Evolutionary conservation across 2,329 filamentous ascomycete genomes (phyloP), one percentile per base, ranked within the genome.

Genomic region (Xenoacremonium recifei): DNA sequence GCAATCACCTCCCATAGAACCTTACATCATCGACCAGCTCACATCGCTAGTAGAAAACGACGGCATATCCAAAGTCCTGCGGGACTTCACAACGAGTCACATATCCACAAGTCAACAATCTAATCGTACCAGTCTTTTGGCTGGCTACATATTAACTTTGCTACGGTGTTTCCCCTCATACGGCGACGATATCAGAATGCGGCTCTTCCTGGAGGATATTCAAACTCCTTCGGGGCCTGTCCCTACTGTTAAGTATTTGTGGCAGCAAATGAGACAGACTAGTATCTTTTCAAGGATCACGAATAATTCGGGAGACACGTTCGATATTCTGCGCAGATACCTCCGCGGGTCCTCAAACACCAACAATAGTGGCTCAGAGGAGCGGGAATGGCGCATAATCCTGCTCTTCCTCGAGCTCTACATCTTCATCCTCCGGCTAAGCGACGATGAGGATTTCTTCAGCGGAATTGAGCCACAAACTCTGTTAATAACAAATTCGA

Each of bases 401-500:
- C 72, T 97, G 0, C 76, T 99, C 1, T 97, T 99, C 59, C 75
- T 99, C 5, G 93, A 99, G 57, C 77, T 99, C 1, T 99, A 96
- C 61, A 89, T 87, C 3, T 97, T 97, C 61, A 82, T 96, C 3
- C 72, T 97, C 11, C 87, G 93, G 54, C 81, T 97, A 23, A 95
- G 92, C 62, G 93, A 99, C 54, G 93, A 99, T 50, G 92, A 97
- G 52, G 93, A 99, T 55, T 99, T 99, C 60, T 86, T 95, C 48
- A 79, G 81, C 42, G 75, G 76, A 41, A 68, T 78, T 47, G 68
- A 64, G 29, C 69, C 72, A 19, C 52, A 58, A 40, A 44, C 62
- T 21, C 52, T 68, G 16, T n/a, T n/a, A n/a, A 63, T 66, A n/a
- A 60, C 55, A 16, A 65, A 61, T 35, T 69, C 62, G 20, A 68